phyloP scores from a whole-genome alignment of 176 grass and related monocot genomes.

The Avena eriantha region DNA sequence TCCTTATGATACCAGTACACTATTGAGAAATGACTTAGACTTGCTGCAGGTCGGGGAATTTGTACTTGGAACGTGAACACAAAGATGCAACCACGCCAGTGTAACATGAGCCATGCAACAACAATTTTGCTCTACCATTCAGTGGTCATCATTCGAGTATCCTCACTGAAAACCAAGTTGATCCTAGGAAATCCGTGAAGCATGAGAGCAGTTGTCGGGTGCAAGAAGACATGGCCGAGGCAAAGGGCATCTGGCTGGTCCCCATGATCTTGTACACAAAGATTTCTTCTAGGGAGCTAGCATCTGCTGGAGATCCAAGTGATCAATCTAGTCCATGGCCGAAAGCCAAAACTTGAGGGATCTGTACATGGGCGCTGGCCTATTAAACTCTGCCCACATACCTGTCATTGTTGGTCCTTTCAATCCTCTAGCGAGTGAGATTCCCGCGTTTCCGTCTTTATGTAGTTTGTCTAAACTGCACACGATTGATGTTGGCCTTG shows the following conservation, averaged over 20 bases:
- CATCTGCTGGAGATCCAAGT: slow-evolving; percentile 60
- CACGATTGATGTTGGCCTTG: not conserved
- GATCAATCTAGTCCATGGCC: slow-evolving; percentile 48
- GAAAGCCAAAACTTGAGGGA: slow-evolving; percentile 64
- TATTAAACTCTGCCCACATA: slow-evolving; percentile 29
- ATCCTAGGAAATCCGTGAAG: slow-evolving; percentile 46
- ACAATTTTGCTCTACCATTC: not conserved
- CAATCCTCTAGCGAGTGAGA: slow-evolving; percentile 30
- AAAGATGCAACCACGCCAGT: not conserved
- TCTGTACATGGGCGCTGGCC: slow-evolving; percentile 26
- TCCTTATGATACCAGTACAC: slow-evolving; percentile 5
- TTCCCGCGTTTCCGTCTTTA: slow-evolving; percentile 32
- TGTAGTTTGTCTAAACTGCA: slow-evolving; percentile 15
- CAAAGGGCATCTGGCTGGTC: slow-evolving; percentile 40
- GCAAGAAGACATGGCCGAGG: slow-evolving; percentile 52
- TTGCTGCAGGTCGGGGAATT: slow-evolving; percentile 27
- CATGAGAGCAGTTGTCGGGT: slow-evolving; percentile 52
- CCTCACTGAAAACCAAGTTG: slow-evolving; percentile 42
- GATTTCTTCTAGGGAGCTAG: slow-evolving; percentile 44
- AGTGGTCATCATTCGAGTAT: slow-evolving; percentile 1
- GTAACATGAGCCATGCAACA: not conserved
- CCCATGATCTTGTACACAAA: slow-evolving; percentile 31
- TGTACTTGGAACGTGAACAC: slow-evolving; percentile 4
- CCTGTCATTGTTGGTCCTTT: slow-evolving; percentile 31
- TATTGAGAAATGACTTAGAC: not conserved